Evolutionary conservation across 768 basidiomycete genomes (phyloP).

Genomic region (Cystofilobasidium capitatum): DNA sequence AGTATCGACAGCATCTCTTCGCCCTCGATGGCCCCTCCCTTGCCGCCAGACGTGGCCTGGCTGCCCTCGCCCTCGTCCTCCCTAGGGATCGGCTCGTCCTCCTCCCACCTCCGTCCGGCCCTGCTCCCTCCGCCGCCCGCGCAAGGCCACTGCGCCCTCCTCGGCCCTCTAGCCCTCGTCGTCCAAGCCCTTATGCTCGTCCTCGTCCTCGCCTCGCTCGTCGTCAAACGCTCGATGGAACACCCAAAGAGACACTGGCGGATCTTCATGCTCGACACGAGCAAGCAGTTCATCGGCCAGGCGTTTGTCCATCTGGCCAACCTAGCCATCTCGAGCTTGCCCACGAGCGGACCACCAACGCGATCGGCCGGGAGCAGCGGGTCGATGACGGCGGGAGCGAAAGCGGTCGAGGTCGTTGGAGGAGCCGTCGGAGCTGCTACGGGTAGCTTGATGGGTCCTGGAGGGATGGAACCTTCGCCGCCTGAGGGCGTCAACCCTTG

Average conservation of each 20-base stretch:
- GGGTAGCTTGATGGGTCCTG: background rate
- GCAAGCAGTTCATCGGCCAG: slow-evolving; percentile 24
- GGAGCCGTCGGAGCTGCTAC: background rate
- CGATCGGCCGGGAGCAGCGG: background rate
- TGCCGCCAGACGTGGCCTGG: background rate
- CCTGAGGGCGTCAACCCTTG: slow-evolving; percentile 15
- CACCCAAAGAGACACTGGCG: slow-evolving; percentile 25
- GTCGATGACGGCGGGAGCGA: too few species aligned
- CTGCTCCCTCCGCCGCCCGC: background rate
- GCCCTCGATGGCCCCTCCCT: background rate
- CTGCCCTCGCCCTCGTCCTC: background rate
- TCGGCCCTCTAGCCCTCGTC: background rate
- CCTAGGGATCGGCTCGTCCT: background rate
- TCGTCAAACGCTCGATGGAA: slow-evolving; percentile 23
- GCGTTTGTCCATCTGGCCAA: slow-evolving; percentile 21
- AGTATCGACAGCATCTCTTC: background rate
- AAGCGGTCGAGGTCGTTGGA: background rate
- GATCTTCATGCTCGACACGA: slow-evolving; percentile 3
- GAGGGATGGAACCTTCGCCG: background rate
- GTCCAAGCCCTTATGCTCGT: slow-evolving; percentile 16
- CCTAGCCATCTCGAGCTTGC: slow-evolving; percentile 25
- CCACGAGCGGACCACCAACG: background rate
- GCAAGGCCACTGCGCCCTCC: background rate
- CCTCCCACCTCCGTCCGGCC: background rate
- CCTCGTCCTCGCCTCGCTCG: slow-evolving; percentile 13